phyloP scores from a whole-genome alignment of 805 yeast genomes.

The Myxozyma neglecta region DNA sequence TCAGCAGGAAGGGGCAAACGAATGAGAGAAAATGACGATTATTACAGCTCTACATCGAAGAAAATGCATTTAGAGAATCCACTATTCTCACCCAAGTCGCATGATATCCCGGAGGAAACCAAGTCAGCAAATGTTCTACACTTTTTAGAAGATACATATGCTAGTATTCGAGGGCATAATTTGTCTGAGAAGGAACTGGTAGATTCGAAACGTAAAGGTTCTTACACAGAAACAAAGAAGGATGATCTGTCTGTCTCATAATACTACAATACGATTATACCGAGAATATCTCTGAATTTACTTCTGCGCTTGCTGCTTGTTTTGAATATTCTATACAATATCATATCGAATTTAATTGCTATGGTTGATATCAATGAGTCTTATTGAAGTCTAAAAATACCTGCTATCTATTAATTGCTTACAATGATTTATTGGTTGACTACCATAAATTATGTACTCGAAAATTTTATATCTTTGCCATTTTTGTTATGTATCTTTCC shows the following conservation, averaged over 20 bases:
- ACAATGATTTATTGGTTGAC: too few relatives aligned
- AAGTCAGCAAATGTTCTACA: background rate
- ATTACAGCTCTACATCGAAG: conserved; percentile 6
- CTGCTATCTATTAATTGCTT: too few relatives aligned
- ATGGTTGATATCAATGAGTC: too few relatives aligned
- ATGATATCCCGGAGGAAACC: background rate
- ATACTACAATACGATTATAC: background rate
- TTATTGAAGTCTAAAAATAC: too few relatives aligned
- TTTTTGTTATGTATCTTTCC: too few relatives aligned
- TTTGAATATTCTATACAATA: too few relatives aligned
- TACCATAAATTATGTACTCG: too few relatives aligned
- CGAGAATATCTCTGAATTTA: too few relatives aligned
- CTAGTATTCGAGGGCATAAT: background rate
- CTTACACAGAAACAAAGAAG: background rate
- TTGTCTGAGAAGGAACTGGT: background rate
- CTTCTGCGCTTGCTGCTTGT: too few relatives aligned
- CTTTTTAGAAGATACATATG: background rate
- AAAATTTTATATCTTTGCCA: too few relatives aligned
- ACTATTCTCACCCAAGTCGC: background rate
- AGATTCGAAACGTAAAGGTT: background rate
- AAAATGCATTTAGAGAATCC: conserved; percentile 11
- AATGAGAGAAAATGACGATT: conserved; percentile 17
- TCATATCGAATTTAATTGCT: too few relatives aligned
- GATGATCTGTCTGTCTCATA: background rate
- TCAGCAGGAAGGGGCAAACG: conserved; percentile 16